phyloP scores from a whole-genome alignment of 1,139 yeast species.

The Candida dubliniensis region DNA sequence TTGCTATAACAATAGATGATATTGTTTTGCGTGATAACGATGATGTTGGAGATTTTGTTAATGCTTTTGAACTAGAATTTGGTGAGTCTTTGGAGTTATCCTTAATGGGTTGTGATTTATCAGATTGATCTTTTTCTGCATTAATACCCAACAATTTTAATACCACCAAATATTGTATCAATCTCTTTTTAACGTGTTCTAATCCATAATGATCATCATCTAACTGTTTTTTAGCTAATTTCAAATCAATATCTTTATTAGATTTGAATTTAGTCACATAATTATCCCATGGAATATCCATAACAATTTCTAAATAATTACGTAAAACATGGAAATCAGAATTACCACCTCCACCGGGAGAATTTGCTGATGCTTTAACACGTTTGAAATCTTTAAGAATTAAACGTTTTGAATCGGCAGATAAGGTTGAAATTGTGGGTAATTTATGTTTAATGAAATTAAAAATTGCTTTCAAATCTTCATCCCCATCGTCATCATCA shows the following conservation, averaged over 20 bases:
- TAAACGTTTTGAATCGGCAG: conserved; percentile 55
- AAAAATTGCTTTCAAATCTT: conserved; percentile 45
- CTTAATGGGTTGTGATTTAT: neutral
- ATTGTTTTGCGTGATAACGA: conserved; percentile 17
- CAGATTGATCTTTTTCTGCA: conserved; percentile 26
- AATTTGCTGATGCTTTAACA: conserved; percentile 53
- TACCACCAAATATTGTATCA: conserved; percentile 80
- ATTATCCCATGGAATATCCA: conserved; percentile 65
- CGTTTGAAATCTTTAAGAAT: conserved; percentile 65
- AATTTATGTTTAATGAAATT: conserved; percentile 50
- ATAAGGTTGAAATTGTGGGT: conserved; percentile 35
- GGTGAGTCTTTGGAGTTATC: neutral
- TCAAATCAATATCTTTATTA: conserved; percentile 52
- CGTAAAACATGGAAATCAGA: conserved; percentile 76
- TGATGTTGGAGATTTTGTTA: neutral
- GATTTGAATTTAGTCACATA: conserved; percentile 38
- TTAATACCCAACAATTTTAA: conserved; percentile 57
- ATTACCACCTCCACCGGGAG: conserved; percentile 45
- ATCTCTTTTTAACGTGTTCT: conserved; percentile 74
- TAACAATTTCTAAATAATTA: conserved; percentile 67
- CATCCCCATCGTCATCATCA: conserved; percentile 45
- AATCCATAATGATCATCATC: conserved; percentile 86
- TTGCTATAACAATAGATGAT: conserved; percentile 35
- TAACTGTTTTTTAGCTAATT: conserved; percentile 56
- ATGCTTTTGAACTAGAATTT: neutral